Evolutionary conservation across 1,139 yeast genomes (phyloP).

Genomic region (Geotrichum cucujoidarum): DNA sequence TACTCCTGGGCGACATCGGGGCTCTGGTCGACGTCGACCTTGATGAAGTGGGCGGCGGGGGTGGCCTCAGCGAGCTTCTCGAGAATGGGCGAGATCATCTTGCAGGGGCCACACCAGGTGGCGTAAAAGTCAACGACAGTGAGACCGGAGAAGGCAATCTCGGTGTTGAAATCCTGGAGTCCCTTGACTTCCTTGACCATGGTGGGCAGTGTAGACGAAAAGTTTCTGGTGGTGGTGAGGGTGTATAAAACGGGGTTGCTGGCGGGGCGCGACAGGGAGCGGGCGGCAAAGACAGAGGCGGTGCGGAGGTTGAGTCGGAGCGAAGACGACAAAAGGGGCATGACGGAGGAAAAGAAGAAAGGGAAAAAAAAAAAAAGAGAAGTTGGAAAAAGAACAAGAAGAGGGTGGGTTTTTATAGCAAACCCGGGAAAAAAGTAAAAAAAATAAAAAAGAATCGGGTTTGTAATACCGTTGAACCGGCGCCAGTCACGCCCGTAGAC

Average conservation of each 20-base stretch:
- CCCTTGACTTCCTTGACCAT: slow-evolving; percentile 14
- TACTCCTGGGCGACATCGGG: slow-evolving; percentile 64
- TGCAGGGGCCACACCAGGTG: slow-evolving; percentile 93
- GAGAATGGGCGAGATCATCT: slow-evolving; percentile 73
- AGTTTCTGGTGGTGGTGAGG: neutral
- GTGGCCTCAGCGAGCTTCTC: slow-evolving; percentile 53
- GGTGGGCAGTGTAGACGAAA: slow-evolving; percentile 10
- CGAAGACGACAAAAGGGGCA: slow-evolving; percentile 1
- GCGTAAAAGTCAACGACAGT: slow-evolving; percentile 82
- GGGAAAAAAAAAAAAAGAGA: slow-evolving; percentile 2
- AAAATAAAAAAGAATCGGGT: neutral
- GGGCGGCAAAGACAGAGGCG: slow-evolving; percentile 3
- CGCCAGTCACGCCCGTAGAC: no score
- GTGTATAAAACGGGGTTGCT: neutral
- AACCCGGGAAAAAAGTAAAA: neutral
- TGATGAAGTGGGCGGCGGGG: slow-evolving; percentile 55
- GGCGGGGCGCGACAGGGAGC: slow-evolving; percentile 3
- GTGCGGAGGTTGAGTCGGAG: slow-evolving; percentile 1
- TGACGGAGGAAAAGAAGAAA: slow-evolving; percentile 6
- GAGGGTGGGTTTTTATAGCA: neutral
- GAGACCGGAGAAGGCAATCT: slow-evolving; percentile 53
- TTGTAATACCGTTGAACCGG: no score
- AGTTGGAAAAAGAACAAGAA: slow-evolving; percentile 1
- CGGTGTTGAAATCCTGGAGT: slow-evolving; percentile 55
- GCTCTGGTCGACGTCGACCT: slow-evolving; percentile 75